Base-by-base conservation (phyloP, 352 stramenopile genomes). In the Phytophthora pisi region DNA sequence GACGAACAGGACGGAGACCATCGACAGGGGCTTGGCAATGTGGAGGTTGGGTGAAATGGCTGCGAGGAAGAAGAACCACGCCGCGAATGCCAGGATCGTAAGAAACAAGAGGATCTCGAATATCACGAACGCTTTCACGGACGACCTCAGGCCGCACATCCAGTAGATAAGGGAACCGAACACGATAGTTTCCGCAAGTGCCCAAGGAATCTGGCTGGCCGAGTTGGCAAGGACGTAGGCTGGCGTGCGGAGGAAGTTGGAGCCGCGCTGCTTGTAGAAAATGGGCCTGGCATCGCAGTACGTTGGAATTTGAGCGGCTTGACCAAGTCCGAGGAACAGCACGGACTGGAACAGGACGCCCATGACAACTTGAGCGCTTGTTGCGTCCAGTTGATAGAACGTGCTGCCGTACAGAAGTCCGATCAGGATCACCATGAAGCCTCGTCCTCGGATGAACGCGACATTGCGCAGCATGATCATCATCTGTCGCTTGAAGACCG, bases 81-180 rank as follows among this genome's bases (percentile, higher is more conserved):
- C 52, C 9, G 55, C 55, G 50, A 90, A 85, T 8, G 69, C 56
- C 24, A 90, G 8, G 51, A 84, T 84, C 11, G 69, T 64, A n/a
- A 83, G 30, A 16, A 89, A 64, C 2, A 88, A 54, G 34, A 86
- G 18, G 20, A 81, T 40, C 24, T 74, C 16, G 63, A 85, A 90
- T 20, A 78, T 47, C 31, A 84, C 31, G 46, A 77, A 92, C 1
- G 51, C 53, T 11, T 15, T 57, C 0, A 68, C 75, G 28, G 72
- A 42, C 1, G 55, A 36, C 15, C 40, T 43, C 15, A 78, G 70
- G 15, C 84, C 87, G 56, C 88, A 81, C 71, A 93, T 89, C 71
- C 79, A 95, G 57, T 95, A 95, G 4, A 93, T 51, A 46, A 95
- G 50, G 3, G 75, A 84, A 16, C 82, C 87, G 71, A 96, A 93